Base-by-base conservation (phyloP, 176 grass and related monocot genomes). In the Oryza australiensis region DNA sequence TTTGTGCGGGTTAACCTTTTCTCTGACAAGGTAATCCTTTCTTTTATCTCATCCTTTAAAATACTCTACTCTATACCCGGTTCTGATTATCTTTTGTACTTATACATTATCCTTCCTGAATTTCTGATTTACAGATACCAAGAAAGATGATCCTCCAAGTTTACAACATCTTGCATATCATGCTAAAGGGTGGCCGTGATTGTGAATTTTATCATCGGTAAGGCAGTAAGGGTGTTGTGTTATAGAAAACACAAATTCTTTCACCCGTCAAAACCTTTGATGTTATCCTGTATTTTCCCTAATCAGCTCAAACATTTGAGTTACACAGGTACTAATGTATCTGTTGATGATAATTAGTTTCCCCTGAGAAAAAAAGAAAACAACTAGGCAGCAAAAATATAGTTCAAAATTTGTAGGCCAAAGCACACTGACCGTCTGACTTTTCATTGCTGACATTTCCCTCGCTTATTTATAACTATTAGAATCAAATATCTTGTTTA, bases 61-160 rank as follows among this genome's bases (percentile, higher is more conserved):
- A 46, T 46, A n/a, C 11, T 34, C 30, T 78, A 66, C 8, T 77
- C 18, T 8, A 76, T 80, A 66, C 26, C 8, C 7, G 11, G 6
- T 65, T 45, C 27, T 68, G 29, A n/a, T 43, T 7, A 62, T 28
- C 11, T 29, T 72, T 71, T 84, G 33, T 68, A 55, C 62, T 59
- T 62, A 83, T 49, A 9, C 65, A 4, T 22, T 89, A 43, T 78
- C 34, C 49, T 29, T 60, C 55, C 20, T 80, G 40, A 63, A 28
- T 9, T 76, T 72, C 63, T 85, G 53, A 67, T 84, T 91, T 79
- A 26, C 82, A 98, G 95, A 90, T 98, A 84, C 95, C 95, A 84
- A 95, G 95, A 90, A 98, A 98, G 89, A 98, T 98, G 95, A 93
- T 98, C 79, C 90, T 98, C 14, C 95, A 98, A 75, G 79, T 95